Percentiles rank a stretch among this genome's conserved stretches.
These are phyloP conservation scores for Candida hispaniensis DNA, from an alignment of 805 yeast species.

Conservation along the genomic window DNA sequence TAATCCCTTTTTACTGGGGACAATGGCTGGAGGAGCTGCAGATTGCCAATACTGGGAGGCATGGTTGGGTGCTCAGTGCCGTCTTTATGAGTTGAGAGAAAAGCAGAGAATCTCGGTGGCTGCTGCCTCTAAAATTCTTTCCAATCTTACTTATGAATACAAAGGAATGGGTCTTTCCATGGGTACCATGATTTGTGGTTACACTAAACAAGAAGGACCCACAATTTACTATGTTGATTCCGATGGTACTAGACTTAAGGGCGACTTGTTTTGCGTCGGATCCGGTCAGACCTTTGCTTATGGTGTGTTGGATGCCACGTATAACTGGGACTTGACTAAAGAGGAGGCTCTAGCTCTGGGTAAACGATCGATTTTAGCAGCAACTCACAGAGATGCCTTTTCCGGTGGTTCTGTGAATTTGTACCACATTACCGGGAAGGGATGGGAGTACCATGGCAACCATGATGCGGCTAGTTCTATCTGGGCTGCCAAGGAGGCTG, in stretches of 20 bases:
- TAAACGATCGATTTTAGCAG: conserved; percentile 90
- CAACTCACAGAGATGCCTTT: conserved; percentile 96
- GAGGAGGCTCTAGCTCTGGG: conserved; percentile 94
- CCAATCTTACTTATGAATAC: conserved; percentile 83
- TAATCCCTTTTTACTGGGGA: conserved; percentile 88
- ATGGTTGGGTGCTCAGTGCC: conserved; percentile 94
- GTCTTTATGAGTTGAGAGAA: conserved; percentile 87
- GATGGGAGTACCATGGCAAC: conserved; percentile 95
- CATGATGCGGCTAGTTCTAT: conserved; percentile 82
- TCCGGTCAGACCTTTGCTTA: conserved; percentile 99
- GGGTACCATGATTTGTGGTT: conserved; percentile 99
- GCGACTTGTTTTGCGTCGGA: conserved; percentile 93
- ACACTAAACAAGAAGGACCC: conserved; percentile 91
- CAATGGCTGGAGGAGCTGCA: conserved; percentile 99
- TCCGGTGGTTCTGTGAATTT: conserved; percentile 95
- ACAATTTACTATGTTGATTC: conserved; percentile 93
- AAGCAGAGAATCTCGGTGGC: conserved; percentile 92
- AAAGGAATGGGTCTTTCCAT: conserved; percentile 97
- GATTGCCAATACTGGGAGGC: conserved; percentile 99
- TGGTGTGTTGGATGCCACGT: conserved; percentile 91
- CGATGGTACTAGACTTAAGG: conserved; percentile 91
- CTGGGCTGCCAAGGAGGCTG: conserved; percentile 84
- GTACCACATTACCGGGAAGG: conserved; percentile 84
- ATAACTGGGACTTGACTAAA: conserved; percentile 80
- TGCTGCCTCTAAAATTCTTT: conserved; percentile 88